Percentiles rank a stretch among this genome's conserved stretches.
These are phyloP conservation scores for Ophiostoma ips DNA, from an alignment of 2,329 filamentous ascomycete species.

Conservation along the genomic window DNA sequence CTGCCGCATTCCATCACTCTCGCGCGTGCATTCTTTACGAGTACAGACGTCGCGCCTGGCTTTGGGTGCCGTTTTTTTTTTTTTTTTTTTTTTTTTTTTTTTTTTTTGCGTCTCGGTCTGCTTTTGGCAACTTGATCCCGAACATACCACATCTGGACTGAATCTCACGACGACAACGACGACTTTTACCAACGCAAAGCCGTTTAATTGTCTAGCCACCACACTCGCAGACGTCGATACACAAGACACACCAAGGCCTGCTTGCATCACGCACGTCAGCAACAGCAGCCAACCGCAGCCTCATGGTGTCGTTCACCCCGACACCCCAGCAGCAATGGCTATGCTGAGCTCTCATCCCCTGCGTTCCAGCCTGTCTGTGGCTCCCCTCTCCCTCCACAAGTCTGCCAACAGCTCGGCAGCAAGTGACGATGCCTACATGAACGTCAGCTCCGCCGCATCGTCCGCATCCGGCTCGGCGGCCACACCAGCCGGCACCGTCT, in stretches of 20 bases:
- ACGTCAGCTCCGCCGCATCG: constrained; percentile 58
- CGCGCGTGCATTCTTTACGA: constrained; percentile 5
- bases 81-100: neutral
- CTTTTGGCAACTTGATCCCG: no score
- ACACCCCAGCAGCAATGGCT: constrained; percentile 25
- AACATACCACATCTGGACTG: no score
- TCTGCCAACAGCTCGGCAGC: constrained; percentile 16
- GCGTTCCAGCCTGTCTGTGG: constrained; percentile 47
- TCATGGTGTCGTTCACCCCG: constrained; percentile 10
- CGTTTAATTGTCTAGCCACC: neutral
- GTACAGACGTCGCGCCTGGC: constrained; percentile 4
- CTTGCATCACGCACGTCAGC: neutral
- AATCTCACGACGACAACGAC: no score
- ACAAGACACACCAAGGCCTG: neutral
- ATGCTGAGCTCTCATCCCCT: constrained; percentile 33
- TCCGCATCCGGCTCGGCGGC: constrained; percentile 12
- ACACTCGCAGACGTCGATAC: neutral
- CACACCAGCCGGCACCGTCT: constrained; percentile 23
- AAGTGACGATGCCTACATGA: constrained; percentile 20
- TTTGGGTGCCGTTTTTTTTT: neutral
- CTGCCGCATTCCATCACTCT: neutral
- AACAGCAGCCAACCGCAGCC: neutral
- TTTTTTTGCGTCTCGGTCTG: neutral
- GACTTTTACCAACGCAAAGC: no score
- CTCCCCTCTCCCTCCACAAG: constrained; percentile 42